These are phyloP conservation scores for Phytophthora palmivora DNA, from an alignment of 352 stramenopile genomes.

Conservation along the genomic window DNA sequence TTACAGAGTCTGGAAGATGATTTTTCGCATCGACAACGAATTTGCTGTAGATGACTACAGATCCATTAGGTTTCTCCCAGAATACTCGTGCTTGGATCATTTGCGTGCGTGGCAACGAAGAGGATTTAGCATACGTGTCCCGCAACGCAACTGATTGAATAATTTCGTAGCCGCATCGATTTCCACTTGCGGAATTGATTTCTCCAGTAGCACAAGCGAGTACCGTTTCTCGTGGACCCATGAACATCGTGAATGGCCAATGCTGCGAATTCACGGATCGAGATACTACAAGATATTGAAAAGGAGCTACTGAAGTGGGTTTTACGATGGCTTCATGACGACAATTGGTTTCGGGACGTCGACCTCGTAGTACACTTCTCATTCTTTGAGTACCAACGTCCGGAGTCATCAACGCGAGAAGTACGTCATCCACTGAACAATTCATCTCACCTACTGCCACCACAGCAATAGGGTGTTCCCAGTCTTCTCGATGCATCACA, in stretches of 20 bases:
- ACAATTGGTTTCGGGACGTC: constrained; percentile 18
- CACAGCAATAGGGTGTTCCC: constrained; percentile 27
- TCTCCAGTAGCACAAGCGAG: constrained; percentile 19
- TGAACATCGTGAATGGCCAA: constrained; percentile 29
- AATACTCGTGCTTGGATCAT: constrained; percentile 27
- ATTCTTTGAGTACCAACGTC: constrained; percentile 25
- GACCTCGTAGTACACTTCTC: constrained; percentile 17
- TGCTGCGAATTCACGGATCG: constrained; percentile 21
- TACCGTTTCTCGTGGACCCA: constrained; percentile 25
- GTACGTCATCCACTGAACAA: constrained; percentile 26
- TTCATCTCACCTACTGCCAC: constrained; percentile 22
- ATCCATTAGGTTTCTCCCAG: constrained; percentile 22
- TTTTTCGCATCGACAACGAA: constrained; percentile 26
- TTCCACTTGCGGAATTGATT: constrained; percentile 11
- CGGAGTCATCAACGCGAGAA: constrained; percentile 17
- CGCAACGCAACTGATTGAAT: constrained; percentile 24
- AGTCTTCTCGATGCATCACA: constrained; percentile 19
- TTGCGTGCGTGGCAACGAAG: constrained; percentile 15
- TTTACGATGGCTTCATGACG: constrained; percentile 12
- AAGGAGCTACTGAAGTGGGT: constrained; percentile 7
- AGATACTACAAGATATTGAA: constrained; percentile 22
- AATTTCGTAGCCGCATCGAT: constrained; percentile 30
- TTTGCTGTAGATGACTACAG: constrained; percentile 26
- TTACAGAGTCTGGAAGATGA: constrained; percentile 22
- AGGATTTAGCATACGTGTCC: constrained; percentile 5